Conservation (phyloP, 345 rosid genomes). For the Camelina hispida region DNA sequence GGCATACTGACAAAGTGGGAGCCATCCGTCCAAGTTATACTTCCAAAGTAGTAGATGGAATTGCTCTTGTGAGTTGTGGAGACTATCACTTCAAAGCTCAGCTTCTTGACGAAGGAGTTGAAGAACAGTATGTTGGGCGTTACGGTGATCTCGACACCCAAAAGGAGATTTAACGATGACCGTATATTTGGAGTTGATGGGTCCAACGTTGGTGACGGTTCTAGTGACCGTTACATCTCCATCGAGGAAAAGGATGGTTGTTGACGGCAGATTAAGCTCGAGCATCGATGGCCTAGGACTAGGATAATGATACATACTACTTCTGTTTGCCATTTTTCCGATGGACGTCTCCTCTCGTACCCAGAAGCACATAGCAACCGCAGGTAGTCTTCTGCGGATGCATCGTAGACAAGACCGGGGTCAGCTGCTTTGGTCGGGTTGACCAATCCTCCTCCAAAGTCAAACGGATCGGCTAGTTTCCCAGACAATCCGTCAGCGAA, state of each 20-base stretch:
- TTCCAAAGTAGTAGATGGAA: constrained; percentile 51
- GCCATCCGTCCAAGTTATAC: constrained; percentile 50
- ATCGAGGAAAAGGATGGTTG: constrained; percentile 39
- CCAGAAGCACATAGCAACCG: constrained; percentile 51
- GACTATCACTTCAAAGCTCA: not conserved
- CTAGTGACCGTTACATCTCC: constrained; percentile 38
- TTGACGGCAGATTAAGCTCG: constrained; percentile 55
- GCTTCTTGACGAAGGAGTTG: no score
- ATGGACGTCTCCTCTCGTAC: constrained; percentile 49
- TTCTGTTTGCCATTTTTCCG: constrained; percentile 38
- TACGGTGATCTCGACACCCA: no score
- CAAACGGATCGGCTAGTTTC: constrained; percentile 54
- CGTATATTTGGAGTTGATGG: not conserved
- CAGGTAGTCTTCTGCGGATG: constrained; percentile 49
- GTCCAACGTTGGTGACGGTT: constrained; percentile 58
- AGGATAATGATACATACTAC: constrained; percentile 17
- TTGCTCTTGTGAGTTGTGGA: constrained; percentile 41
- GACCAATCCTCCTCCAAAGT: constrained; percentile 62
- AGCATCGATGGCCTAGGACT: constrained; percentile 26
- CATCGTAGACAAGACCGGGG: constrained; percentile 66
- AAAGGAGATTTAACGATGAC: no score
- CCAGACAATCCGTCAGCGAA: constrained; percentile 45
- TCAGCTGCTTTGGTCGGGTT: constrained; percentile 55
- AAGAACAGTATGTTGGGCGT: no score
- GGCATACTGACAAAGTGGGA: constrained; percentile 44